Evolutionary conservation across 2,329 filamentous ascomycete genomes (phyloP).

Genomic region (Penicillium sp.): DNA sequence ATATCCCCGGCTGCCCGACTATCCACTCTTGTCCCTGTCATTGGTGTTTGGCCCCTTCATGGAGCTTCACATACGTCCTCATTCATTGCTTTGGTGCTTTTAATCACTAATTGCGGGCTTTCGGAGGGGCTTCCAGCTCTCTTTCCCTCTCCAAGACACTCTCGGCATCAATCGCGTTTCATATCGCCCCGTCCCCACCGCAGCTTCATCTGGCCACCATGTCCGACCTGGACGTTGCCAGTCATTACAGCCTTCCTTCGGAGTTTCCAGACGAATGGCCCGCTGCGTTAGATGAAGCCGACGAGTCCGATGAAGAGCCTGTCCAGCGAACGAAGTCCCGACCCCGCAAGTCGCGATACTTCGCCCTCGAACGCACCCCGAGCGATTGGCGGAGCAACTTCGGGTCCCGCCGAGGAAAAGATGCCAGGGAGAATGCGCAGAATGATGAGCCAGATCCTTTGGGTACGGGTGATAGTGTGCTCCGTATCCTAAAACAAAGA

Average conservation of each 20-base stretch:
- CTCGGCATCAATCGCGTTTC: slow-evolving; percentile 1
- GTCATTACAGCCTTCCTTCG: slow-evolving; percentile 80
- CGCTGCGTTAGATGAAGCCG: slow-evolving; percentile 66
- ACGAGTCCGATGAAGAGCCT: slow-evolving; percentile 57
- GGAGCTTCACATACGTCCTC: slow-evolving; percentile 1
- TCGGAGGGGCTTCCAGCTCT: not conserved
- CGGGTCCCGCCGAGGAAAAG: slow-evolving; percentile 61
- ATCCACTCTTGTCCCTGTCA: slow-evolving; percentile 11
- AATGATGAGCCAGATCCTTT: slow-evolving; percentile 90
- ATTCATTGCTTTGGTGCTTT: not conserved
- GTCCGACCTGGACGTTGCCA: slow-evolving; percentile 75
- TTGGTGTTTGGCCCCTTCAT: slow-evolving; percentile 5
- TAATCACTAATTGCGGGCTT: not conserved
- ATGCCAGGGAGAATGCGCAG: slow-evolving; percentile 71
- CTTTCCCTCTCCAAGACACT: not conserved
- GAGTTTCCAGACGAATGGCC: slow-evolving; percentile 83
- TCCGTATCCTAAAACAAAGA: slow-evolving; percentile 67
- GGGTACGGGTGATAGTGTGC: slow-evolving; percentile 80
- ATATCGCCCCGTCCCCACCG: slow-evolving; percentile 10
- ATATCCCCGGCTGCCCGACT: slow-evolving; percentile 19
- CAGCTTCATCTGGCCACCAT: slow-evolving; percentile 33
- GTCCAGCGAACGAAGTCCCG: slow-evolving; percentile 38
- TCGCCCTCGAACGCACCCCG: slow-evolving; percentile 70
- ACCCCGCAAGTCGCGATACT: slow-evolving; percentile 69
- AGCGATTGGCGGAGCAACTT: slow-evolving; percentile 63